A percentile compares a stretch with the other conserved stretches of the same genome.
Evolutionary conservation across 495 filamentous ascomycete genomes (phyloP).

Genomic region (Pyrenula massariospora): DNA sequence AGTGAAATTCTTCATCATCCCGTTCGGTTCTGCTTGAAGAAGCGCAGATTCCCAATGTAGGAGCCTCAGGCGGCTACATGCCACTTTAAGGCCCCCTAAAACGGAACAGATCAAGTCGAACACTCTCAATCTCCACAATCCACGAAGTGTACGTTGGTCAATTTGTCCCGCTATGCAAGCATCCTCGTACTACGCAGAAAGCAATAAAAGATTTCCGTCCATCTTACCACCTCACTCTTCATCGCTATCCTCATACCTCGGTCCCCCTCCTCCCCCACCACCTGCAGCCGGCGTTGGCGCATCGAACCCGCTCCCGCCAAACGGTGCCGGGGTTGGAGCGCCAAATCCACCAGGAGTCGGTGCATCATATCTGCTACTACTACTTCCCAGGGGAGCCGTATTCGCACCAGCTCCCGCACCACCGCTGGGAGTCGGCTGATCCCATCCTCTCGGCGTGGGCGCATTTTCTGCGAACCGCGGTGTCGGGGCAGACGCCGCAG

Average conservation of each 20-base stretch:
- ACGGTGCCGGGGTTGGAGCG: conserved; percentile 40
- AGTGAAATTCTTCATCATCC: too few species aligned
- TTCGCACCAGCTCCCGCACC: conserved; percentile 17
- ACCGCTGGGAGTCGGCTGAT: conserved; percentile 39
- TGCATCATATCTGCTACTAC: conserved; percentile 35
- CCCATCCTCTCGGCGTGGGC: conserved; percentile 35
- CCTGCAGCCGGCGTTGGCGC: conserved; percentile 74
- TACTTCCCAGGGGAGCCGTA: conserved; percentile 1
- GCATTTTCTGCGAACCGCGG: conserved; percentile 59
- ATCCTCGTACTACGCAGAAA: too few species aligned
- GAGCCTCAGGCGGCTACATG: too few species aligned
- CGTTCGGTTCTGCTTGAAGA: too few species aligned
- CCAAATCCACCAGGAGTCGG: conserved; percentile 54
- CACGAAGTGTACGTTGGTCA: too few species aligned
- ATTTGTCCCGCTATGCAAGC: too few species aligned
- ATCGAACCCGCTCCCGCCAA: conserved; percentile 35
- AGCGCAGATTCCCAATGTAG: too few species aligned
- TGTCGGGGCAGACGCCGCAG: conserved; percentile 66
- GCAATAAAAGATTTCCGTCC: too few species aligned
- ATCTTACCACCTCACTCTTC: background rate
- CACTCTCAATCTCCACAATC: too few species aligned
- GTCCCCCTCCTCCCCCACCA: conserved; percentile 47
- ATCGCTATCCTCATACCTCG: conserved; percentile 37
- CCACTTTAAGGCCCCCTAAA: too few species aligned
- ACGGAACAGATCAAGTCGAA: too few species aligned